These are phyloP conservation scores for Geotrichum reessii DNA, from an alignment of 1,139 yeast genomes.

Conservation along the genomic window DNA sequence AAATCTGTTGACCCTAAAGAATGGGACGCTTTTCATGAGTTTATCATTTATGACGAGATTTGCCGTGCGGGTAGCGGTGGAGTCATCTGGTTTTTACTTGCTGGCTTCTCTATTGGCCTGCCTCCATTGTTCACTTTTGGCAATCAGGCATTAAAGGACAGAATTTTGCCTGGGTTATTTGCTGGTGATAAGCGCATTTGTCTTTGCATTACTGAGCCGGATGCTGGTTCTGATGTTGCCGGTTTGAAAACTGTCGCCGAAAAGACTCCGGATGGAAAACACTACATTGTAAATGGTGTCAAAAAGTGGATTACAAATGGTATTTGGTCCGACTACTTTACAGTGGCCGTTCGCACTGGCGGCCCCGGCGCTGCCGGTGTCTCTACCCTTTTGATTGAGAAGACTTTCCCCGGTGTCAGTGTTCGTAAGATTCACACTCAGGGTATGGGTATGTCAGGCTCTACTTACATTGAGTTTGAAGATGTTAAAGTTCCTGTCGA, in stretches of 20 bases:
- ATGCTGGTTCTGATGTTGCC: conserved; percentile 44
- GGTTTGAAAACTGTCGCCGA: conserved; percentile 39
- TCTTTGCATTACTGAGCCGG: conserved; percentile 41
- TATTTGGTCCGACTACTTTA: conserved; percentile 41
- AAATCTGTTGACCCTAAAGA: conserved; percentile 36
- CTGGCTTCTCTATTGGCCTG: conserved; percentile 40
- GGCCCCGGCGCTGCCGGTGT: conserved; percentile 40
- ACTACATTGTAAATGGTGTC: conserved; percentile 41
- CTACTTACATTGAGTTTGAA: conserved; percentile 40
- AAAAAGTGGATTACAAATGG: conserved; percentile 46
- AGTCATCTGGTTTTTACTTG: conserved; percentile 38
- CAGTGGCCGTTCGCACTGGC: conserved; percentile 45
- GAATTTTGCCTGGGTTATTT: conserved; percentile 37
- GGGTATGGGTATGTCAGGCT: conserved; percentile 41
- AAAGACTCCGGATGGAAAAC: conserved; percentile 39
- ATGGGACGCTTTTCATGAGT: conserved; percentile 39
- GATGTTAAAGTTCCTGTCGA: conserved; percentile 44
- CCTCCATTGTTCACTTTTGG: conserved; percentile 40
- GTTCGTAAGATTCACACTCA: conserved; percentile 39
- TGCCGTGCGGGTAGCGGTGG: conserved; percentile 42
- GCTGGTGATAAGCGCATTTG: conserved; percentile 41
- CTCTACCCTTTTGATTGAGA: conserved; percentile 40
- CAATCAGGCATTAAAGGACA: conserved; percentile 32
- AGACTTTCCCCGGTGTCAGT: conserved; percentile 38
- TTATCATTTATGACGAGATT: conserved; percentile 37